Conservation (phyloP, 306 rosid genomes). For the Medicago lupulina region DNA sequence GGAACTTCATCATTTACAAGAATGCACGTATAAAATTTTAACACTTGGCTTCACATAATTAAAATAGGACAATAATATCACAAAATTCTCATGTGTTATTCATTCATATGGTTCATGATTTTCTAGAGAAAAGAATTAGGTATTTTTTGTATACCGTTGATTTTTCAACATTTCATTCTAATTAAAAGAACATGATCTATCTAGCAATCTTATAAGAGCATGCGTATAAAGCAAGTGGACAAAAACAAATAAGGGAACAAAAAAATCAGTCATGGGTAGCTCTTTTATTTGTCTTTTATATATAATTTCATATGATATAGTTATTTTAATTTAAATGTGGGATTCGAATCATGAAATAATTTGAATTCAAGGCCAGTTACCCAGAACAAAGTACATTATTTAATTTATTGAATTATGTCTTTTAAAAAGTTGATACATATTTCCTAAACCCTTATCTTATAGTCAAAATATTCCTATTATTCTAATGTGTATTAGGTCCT, state of each 20-base stretch:
- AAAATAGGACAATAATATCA: not conserved
- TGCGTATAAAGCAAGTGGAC: slow-evolving; percentile 74
- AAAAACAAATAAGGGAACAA: slow-evolving; percentile 43
- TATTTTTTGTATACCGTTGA: not conserved
- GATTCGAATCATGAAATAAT: slow-evolving; percentile 29
- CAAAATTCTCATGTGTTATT: slow-evolving; percentile 13
- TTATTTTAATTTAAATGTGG: slow-evolving; percentile 33
- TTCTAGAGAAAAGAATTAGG: slow-evolving; percentile 50
- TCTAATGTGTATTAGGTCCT: slow-evolving; percentile 10
- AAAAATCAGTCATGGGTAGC: slow-evolving; percentile 31
- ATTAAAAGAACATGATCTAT: slow-evolving; percentile 35
- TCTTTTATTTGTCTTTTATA: slow-evolving; percentile 36
- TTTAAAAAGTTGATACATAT: slow-evolving; percentile 39
- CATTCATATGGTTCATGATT: slow-evolving; percentile 10
- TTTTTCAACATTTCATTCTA: slow-evolving; percentile 43
- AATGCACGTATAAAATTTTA: slow-evolving; percentile 12
- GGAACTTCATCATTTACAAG: slow-evolving; percentile 8
- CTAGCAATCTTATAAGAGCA: slow-evolving; percentile 51
- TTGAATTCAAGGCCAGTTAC: slow-evolving; percentile 37
- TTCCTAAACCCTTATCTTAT: slow-evolving; percentile 10
- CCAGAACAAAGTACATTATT: slow-evolving; percentile 35
- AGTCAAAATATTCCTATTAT: slow-evolving; percentile 43
- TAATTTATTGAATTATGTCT: slow-evolving; percentile 32
- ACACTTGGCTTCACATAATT: slow-evolving; percentile 9
- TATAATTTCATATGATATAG: not conserved